Evolutionary conservation across 495 filamentous ascomycete species (phyloP), one percentile per base, ranked within the genome.

Genomic region (Daldinia concentrica): DNA sequence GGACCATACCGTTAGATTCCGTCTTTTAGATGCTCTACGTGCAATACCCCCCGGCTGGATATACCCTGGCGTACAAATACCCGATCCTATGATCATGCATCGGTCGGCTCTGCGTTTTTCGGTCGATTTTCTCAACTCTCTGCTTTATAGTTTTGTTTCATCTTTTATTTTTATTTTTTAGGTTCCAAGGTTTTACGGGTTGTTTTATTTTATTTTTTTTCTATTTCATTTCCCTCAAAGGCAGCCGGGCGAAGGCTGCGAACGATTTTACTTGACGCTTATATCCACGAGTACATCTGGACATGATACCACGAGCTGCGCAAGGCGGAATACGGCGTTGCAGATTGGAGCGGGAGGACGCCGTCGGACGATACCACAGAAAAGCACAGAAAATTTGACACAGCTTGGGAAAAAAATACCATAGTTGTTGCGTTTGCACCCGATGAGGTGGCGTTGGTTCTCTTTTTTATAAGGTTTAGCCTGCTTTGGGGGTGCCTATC

Each of bases 1-100:
- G 91, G 90, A 84, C 90, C 91, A 87, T 92, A 90, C 84, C 91
- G 91, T 90, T 93, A 90, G 81, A 83, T 80, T 83, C 80, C 76
- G 71, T 77, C 74, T 76, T 60, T 80, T 82, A 73, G 74, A 77
- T 73, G 76, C 75, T 78, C 74, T 77, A 79, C 78, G 80, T 77
- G 77, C 78, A 82, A 83, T 68, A 64, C 82, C 82, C 81, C 81
- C 79, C 77, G 84, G 83, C 83, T 86, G 84, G 84, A 86, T 86
- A 86, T 86, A 86, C 84, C 84, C 78, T 82, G 80, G 82, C 81
- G 81, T 78, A 81, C 78, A 79, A 83, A 80, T 83, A 82, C 82
- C 82, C 81, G 66, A 82, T 72, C 81, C 68, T 74, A 68, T 76
- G 78, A 68, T 79, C 79, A 82, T 87, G 84, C 85, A 88, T 90